These are phyloP conservation scores for Jatropha multifida DNA, from an alignment of 441 rosid genomes.

Conservation along the genomic window DNA sequence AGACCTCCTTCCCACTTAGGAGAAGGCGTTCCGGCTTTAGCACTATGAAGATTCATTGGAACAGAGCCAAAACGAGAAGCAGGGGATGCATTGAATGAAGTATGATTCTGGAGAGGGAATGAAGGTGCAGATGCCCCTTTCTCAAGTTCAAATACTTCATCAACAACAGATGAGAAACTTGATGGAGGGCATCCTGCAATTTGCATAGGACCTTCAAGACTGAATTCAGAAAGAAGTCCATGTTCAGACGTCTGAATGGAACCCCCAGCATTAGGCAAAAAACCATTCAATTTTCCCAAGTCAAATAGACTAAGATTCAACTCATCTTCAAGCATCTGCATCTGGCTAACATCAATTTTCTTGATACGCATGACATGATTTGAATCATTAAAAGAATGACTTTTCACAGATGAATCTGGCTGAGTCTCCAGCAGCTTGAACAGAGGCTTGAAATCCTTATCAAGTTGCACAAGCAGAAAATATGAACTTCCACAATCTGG, in stretches of 20 bases:
- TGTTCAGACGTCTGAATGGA: conserved; percentile 50
- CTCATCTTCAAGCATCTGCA: conserved; percentile 88
- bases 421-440: conserved; percentile 76
- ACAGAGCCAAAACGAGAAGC: conserved; percentile 61
- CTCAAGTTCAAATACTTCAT: conserved; percentile 92
- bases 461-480: conserved; percentile 86
- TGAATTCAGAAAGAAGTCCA: conserved; percentile 55
- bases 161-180: conserved; percentile 83
- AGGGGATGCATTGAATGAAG: conserved; percentile 47
- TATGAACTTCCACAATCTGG: conserved; percentile 89
- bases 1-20: conserved; percentile 64
- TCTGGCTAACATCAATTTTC: conserved; percentile 76
- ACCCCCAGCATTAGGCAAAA: conserved; percentile 48
- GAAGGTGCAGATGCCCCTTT: conserved; percentile 56
- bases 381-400: conserved; percentile 52
- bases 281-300: conserved; percentile 44
- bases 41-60: conserved; percentile 39
- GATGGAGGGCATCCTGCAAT: conserved; percentile 54
- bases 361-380: conserved; percentile 58
- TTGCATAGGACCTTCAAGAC: conserved; percentile 54
- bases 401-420: conserved; percentile 53
- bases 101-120: conserved; percentile 46
- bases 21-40: conserved; percentile 48
- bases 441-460: conserved; percentile 87
- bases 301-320: conserved; percentile 68